phyloP scores from a whole-genome alignment of 2,329 filamentous ascomycete genomes.

The Fusarium chuoi region DNA sequence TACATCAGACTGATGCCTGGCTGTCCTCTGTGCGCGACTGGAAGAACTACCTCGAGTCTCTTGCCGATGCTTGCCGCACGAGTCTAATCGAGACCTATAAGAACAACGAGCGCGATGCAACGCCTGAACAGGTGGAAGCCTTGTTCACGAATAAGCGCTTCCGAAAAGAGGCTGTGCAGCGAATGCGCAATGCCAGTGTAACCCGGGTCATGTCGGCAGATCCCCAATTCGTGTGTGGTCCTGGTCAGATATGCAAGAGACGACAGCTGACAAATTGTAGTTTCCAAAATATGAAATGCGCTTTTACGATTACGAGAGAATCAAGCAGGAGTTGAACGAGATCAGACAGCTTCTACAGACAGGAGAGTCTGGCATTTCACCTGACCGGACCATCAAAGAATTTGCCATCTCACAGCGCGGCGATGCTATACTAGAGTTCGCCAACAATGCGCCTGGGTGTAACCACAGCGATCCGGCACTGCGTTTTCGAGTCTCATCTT shows the following conservation, averaged over 20 bases:
- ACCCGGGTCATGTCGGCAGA: conserved; percentile 56
- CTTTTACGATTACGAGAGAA: conserved; percentile 58
- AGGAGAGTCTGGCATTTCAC: conserved; percentile 54
- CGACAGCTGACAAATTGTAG: conserved; percentile 35
- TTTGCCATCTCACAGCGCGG: conserved; percentile 57
- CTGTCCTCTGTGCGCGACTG: conserved; percentile 57
- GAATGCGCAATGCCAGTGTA: conserved; percentile 59
- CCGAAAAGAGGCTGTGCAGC: conserved; percentile 55
- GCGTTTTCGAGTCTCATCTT: conserved; percentile 63
- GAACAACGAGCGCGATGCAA: conserved; percentile 56
- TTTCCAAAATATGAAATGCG: conserved; percentile 59
- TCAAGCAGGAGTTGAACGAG: conserved; percentile 55
- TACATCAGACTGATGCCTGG: conserved; percentile 47
- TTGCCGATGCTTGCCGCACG: conserved; percentile 54
- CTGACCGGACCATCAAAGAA: conserved; percentile 54
- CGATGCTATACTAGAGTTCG: conserved; percentile 63
- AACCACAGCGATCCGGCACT: conserved; percentile 51
- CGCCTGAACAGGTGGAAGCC: conserved; percentile 54
- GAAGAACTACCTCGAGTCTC: conserved; percentile 54
- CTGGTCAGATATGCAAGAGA: not conserved
- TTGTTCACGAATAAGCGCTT: conserved; percentile 56
- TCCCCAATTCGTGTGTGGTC: conserved; percentile 52
- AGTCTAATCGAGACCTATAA: conserved; percentile 58
- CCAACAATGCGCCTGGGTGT: conserved; percentile 52
- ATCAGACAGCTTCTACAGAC: conserved; percentile 54